These are phyloP conservation scores for Rhodosporidiobolus sp. DNA, from an alignment of 768 basidiomycete genomes.

Conservation along the genomic window DNA sequence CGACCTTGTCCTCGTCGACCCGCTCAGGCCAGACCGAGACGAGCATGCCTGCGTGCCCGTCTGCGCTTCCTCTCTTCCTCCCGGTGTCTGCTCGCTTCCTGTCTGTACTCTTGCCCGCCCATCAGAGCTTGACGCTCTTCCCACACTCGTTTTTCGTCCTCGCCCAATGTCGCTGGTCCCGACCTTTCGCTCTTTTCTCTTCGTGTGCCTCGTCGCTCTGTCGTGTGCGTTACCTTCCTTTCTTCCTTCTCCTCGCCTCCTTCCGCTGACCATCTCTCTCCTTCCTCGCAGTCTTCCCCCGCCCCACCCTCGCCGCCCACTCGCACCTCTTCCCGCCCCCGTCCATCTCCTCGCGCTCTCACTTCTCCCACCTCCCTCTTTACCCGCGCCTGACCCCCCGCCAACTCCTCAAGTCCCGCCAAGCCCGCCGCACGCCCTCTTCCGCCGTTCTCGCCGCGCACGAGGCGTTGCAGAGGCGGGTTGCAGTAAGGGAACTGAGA, in stretches of 20 bases:
- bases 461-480: not conserved
- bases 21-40: not conserved
- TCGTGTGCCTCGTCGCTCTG: not conserved
- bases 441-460: not conserved
- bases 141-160: not conserved
- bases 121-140: not conserved
- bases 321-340: not conserved
- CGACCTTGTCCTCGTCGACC: not conserved
- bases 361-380: not conserved
- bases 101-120: no score
- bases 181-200: not conserved
- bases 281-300: not conserved
- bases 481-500: not conserved
- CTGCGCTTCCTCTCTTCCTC: no score
- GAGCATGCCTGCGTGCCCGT: no score
- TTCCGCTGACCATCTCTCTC: not conserved
- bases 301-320: not conserved
- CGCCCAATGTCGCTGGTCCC: not conserved
- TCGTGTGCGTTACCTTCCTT: conserved; percentile 2
- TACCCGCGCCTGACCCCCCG: not conserved
- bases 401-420: conserved; percentile 12
- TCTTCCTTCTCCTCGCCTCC: not conserved
- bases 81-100: not conserved
- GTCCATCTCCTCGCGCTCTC: not conserved
- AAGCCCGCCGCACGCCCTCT: not conserved